Conservation (phyloP, 495 filamentous ascomycete genomes). For the Podospora conica region DNA sequence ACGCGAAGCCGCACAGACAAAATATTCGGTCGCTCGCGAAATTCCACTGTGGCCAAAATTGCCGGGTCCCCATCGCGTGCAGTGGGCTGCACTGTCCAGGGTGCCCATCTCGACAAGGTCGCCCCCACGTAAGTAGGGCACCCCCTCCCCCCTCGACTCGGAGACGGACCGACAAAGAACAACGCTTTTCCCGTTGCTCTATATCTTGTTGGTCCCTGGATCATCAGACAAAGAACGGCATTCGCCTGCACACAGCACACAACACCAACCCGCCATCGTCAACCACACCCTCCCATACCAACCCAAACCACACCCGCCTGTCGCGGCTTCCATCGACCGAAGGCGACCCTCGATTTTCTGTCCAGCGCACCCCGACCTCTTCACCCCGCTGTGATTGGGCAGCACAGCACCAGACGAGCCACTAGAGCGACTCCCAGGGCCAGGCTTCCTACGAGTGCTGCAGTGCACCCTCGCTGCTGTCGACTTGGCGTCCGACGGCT, state of each 20-base stretch:
- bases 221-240: background rate
- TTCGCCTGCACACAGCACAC: background rate
- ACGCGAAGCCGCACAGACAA: background rate
- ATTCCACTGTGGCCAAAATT: constrained; percentile 12
- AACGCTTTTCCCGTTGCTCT: background rate
- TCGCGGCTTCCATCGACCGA: background rate
- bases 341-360: background rate
- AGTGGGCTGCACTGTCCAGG: background rate
- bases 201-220: background rate
- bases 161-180: background rate
- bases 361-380: background rate
- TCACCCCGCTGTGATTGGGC: background rate
- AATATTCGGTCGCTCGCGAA: constrained; percentile 1
- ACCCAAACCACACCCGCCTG: too few relatives aligned
- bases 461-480: background rate
- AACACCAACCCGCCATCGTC: background rate
- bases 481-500: background rate
- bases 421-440: too few relatives aligned
- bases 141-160: background rate
- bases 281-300: too few relatives aligned
- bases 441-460: too few relatives aligned
- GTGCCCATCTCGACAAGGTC: background rate
- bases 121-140: background rate
- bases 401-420: background rate
- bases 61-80: background rate